These are phyloP conservation scores for Escovopsis sp. DNA, from an alignment of 2,329 filamentous ascomycete genomes.

Conservation along the genomic window DNA sequence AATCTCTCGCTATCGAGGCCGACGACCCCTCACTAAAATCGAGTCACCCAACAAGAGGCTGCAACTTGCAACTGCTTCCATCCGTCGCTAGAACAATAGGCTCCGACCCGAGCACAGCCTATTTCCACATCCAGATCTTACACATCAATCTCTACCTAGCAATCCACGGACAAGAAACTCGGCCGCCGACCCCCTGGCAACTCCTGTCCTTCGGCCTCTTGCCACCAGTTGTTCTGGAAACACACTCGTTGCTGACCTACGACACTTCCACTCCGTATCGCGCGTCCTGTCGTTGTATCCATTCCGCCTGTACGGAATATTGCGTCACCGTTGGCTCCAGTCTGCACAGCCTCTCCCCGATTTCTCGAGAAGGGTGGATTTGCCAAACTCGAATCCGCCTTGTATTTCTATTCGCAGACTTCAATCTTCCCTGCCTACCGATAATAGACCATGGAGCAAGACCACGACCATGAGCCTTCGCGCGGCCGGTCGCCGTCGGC, in stretches of 20 bases:
- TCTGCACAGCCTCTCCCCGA: conserved; percentile 22
- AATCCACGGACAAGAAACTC: neutral
- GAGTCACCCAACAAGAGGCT: too few species aligned
- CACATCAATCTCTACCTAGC: neutral
- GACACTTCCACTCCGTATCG: conserved; percentile 4
- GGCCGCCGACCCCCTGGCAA: neutral
- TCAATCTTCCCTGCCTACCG: conserved; percentile 1
- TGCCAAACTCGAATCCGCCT: conserved; percentile 21
- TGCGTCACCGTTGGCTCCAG: conserved; percentile 8
- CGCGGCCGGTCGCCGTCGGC: conserved; percentile 47
- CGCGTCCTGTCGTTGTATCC: conserved; percentile 5
- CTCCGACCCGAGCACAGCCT: too few species aligned
- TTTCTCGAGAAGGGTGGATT: conserved; percentile 30
- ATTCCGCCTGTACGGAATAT: conserved; percentile 5
- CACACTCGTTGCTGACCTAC: too few species aligned
- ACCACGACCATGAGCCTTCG: conserved; percentile 28
- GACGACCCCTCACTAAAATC: too few species aligned
- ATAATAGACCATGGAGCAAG: conserved; percentile 25
- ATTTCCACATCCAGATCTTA: too few species aligned
- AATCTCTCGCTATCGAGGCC: too few species aligned
- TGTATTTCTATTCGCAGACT: conserved; percentile 9
- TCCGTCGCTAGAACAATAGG: too few species aligned
- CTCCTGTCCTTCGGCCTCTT: neutral
- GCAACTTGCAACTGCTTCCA: too few species aligned
- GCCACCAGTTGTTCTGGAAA: too few species aligned